phyloP scores from a whole-genome alignment of 176 grass and related monocot genomes.

The Phoenix roebelenii region DNA sequence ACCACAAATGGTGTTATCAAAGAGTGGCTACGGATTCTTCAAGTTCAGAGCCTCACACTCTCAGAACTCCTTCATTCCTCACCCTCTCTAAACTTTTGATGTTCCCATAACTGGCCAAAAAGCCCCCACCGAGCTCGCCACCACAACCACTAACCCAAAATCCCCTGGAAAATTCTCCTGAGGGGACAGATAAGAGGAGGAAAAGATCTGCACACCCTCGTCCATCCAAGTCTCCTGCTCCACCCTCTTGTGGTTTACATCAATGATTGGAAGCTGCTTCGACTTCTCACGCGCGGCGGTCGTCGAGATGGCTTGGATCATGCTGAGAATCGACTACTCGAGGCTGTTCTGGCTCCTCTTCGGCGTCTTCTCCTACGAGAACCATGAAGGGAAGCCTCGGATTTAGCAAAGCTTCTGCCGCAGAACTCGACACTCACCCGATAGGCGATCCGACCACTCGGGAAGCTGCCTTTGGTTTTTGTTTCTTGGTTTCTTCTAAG shows the following conservation, averaged over 20 bases:
- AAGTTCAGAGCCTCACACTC: conserved; percentile 30
- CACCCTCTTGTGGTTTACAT: background rate
- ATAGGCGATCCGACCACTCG: too few species aligned
- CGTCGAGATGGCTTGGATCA: conserved; percentile 42
- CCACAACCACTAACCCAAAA: too few species aligned
- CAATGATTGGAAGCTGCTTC: conserved; percentile 32
- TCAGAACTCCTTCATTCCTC: background rate
- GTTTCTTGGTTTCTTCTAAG: conserved; percentile 1
- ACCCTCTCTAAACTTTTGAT: background rate
- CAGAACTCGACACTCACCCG: too few species aligned
- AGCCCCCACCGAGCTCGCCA: background rate
- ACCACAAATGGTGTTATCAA: conserved; percentile 41
- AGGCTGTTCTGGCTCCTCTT: conserved; percentile 51
- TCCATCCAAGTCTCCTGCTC: background rate
- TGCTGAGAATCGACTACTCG: conserved; percentile 34
- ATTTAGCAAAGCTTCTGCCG: conserved; percentile 24
- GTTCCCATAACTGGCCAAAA: background rate
- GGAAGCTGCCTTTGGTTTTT: background rate
- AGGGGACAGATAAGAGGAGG: background rate
- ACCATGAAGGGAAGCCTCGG: conserved; percentile 23
- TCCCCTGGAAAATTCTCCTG: background rate
- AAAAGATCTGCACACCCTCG: background rate
- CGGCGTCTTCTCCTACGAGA: conserved; percentile 29
- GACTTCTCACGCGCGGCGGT: conserved; percentile 20
- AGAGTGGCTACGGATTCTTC: conserved; percentile 34